These are phyloP conservation scores for Alternaria infectoria DNA, from an alignment of 2,329 filamentous ascomycete species.

Conservation along the genomic window DNA sequence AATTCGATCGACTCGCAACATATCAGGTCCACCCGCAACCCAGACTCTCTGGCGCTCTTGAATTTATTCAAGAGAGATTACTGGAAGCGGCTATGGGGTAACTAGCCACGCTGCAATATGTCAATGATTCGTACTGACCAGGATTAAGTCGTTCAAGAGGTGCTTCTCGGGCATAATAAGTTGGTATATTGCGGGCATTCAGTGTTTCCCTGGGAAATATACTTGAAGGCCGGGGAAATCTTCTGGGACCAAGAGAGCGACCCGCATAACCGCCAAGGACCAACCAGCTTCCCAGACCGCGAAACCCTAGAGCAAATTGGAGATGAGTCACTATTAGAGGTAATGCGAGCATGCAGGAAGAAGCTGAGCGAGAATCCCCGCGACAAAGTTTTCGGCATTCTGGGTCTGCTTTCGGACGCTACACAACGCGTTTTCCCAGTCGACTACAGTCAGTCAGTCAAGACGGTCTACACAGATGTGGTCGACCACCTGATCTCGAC, in stretches of 20 bases:
- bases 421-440: background rate
- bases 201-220: background rate
- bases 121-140: background rate
- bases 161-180: background rate
- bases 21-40: background rate
- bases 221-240: background rate
- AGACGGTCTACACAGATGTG: background rate
- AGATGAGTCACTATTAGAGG: background rate
- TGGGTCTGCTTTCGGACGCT: background rate
- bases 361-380: background rate
- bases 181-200: background rate
- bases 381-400: background rate
- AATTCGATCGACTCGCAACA: background rate
- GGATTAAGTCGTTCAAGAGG: background rate
- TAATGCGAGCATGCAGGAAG: background rate
- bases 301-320: background rate
- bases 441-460: background rate
- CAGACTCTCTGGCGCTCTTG: background rate
- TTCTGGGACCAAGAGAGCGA: background rate
- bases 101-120: too few species aligned
- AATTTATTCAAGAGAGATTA: background rate
- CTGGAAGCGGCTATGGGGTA: background rate
- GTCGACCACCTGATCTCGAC: background rate
- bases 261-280: background rate
- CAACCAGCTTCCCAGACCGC: background rate